These are phyloP conservation scores for Cystobasidiopsis lactophilus DNA, from an alignment of 768 basidiomycete genomes.

Conservation along the genomic window DNA sequence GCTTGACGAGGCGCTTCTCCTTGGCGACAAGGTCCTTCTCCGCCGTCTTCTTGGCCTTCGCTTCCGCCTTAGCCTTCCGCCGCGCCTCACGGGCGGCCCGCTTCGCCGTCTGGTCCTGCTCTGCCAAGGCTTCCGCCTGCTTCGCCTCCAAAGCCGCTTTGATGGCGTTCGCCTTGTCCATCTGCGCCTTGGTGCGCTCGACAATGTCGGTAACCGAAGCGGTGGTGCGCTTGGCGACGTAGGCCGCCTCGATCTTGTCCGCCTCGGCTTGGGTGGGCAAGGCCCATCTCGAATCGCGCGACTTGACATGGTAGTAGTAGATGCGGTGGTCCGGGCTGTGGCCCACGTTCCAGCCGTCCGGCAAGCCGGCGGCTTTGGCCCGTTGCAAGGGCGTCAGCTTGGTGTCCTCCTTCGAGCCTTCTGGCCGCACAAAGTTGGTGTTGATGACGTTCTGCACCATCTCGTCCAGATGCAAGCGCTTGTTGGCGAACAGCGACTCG, in stretches of 20 bases:
- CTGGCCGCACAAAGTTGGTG: too few relatives aligned
- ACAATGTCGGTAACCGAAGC: constrained; percentile 23
- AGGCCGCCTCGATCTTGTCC: neutral
- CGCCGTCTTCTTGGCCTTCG: constrained; percentile 29
- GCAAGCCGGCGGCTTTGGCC: neutral
- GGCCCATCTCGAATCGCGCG: constrained; percentile 6
- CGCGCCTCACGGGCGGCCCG: constrained; percentile 12
- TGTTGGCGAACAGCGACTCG: too few relatives aligned
- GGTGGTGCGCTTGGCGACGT: constrained; percentile 1
- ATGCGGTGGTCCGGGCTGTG: neutral
- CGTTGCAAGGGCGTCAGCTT: neutral
- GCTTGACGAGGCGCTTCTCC: constrained; percentile 61
- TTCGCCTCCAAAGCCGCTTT: too few relatives aligned
- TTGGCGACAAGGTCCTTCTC: constrained; percentile 14
- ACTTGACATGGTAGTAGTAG: constrained; percentile 4
- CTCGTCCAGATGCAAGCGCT: too few relatives aligned
- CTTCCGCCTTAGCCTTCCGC: constrained; percentile 3
- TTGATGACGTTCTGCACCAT: too few relatives aligned
- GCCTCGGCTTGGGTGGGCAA: neutral
- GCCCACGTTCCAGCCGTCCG: neutral
- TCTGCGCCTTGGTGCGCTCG: constrained; percentile 20
- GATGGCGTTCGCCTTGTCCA: constrained; percentile 10
- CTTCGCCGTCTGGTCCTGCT: constrained; percentile 13
- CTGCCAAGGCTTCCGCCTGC: constrained; percentile 14
- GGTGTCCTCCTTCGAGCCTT: too few relatives aligned